Base-by-base conservation (phyloP, 2,329 filamentous ascomycete genomes). In the Exophiala phaeomuriformis region DNA sequence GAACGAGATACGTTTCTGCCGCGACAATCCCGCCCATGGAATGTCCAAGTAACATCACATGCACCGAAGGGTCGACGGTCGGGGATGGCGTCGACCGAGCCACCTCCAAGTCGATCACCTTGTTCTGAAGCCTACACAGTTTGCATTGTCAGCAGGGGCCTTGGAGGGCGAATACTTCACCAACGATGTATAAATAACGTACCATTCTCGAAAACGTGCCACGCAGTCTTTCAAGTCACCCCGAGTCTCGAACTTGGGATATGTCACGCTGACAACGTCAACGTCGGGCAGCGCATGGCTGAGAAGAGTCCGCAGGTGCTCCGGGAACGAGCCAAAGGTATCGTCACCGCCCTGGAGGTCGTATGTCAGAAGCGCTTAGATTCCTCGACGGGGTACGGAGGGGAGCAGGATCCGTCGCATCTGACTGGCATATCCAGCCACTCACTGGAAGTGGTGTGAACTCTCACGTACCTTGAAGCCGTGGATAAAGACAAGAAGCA, bases 1-100 rank as follows among this genome's bases (percentile, higher is more conserved):
- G 79, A 39, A 84, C 79, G 62, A 96, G 80, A 58, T 91, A 77
- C 9, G 89, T 86, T 67, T 97, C 93, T 33, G 90, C 91, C 7
- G 89, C 91, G 44, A 97, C 90, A 64, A 97, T 96, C 63, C 93
- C 93, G 63, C 87, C 87, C 87, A 86, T 96, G 5, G 86, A 90
- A 69, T 96, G 90, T 28, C 90, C 90, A 53, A 94, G 75, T 10
- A 96, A 79, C 44, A 95, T 78, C 30, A 86, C 85, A 64, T 83
- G 84, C 19, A 95, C 88, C 0, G 85, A 89, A 3, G 90, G 89
- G 57, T 94, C 88, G 59, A 95, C 79, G 0, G 88, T 95, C 0
- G 90, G 90, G 3, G 86, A 90, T 1, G 87, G 81, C 0, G 89
- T 91, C 43, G 78, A 77, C 62, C 87, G 86, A 30, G 79, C 83